A percentile compares a stretch with the other conserved stretches of the same genome.
Conservation (phyloP, 495 filamentous ascomycete species). For the Barbatosphaeria neglecta region DNA sequence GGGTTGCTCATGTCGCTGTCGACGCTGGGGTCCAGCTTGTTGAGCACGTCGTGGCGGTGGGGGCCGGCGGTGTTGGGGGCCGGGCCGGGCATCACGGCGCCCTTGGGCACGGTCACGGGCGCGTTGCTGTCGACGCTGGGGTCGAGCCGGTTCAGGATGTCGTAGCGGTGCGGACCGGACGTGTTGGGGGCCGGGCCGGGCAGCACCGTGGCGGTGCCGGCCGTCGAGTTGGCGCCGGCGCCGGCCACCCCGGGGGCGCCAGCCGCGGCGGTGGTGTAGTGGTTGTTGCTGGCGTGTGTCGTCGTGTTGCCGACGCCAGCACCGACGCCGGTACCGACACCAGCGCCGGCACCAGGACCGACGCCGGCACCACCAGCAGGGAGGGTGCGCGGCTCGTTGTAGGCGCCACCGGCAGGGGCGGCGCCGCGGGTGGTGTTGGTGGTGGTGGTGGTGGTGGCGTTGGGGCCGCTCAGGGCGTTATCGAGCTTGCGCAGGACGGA, state of each 20-base stretch:
- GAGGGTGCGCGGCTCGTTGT: background rate
- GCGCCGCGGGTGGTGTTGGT: background rate
- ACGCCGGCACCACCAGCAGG: background rate
- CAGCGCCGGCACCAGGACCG: background rate
- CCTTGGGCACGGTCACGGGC: background rate
- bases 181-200: background rate
- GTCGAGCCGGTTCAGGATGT: background rate
- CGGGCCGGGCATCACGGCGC: background rate
- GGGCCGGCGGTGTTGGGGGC: background rate
- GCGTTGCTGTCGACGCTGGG: background rate
- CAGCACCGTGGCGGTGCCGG: slow-evolving; percentile 1
- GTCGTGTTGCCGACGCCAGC: background rate
- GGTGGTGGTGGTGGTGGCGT: background rate
- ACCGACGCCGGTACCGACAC: background rate
- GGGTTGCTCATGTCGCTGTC: background rate
- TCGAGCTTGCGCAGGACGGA: background rate
- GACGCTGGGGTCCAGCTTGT: background rate
- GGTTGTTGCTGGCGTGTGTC: background rate
- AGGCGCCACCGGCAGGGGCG: background rate
- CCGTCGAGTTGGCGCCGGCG: slow-evolving; percentile 3
- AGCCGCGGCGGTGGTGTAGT: background rate
- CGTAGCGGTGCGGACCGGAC: background rate
- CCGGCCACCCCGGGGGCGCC: slow-evolving; percentile 4
- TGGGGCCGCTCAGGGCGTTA: background rate
- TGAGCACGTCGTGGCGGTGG: background rate